Evolutionary conservation across 1,284 basidiomycete species (phyloP), one percentile per base, ranked within the genome.

Genomic region (Ceratobasidium sp.): DNA sequence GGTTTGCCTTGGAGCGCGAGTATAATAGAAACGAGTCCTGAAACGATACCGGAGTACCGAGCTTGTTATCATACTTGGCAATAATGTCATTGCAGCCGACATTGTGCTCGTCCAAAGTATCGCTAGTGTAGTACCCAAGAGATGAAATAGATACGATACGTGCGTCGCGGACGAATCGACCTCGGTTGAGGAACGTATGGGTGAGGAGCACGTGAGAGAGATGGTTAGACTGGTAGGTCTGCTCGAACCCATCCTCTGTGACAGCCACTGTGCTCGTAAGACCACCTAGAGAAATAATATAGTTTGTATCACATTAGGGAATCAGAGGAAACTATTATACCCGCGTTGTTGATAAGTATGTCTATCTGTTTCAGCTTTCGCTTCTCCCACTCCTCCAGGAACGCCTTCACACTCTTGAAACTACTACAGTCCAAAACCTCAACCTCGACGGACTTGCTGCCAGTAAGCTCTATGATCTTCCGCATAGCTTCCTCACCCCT

Each of bases 271-370:
- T 28, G 46, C 72, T 67, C 30, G 46, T 57, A 7, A 54, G 49
- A n/a, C 54, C 54, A 26, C 72, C 72, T 73, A 50, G 35, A 16
- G 16, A 30, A 9, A 59, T 35, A 23, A 18, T 23, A 35, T 14
- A 35, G 18, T 35, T 26, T 9, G 21, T 35, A 59, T 59, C 16
- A 59, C 18, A 3, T 16, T 6, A 16, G 21, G 28, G 26, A 16
- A 5, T 16, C 8, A 21, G n/a, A 23, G 2, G 7, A 6, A 6
- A 32, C 55, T 23, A 59, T 61, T 55, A 16, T 41, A 74, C 64
- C 66, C 7, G 73, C 73, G 43, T 74, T 74, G 50, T 67, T 74
- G 16, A 70, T 59, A 44, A 73, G 41, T 38, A 73, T 69, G 44
- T 73, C 72, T 8, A 73, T 63, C 28, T 67, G 49, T 18, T 43